A percentile compares a stretch with the other conserved stretches of the same genome.
These are phyloP conservation scores for Pigoraptor vietnamica DNA, from an alignment of 78 protist genomes.

Conservation along the genomic window DNA sequence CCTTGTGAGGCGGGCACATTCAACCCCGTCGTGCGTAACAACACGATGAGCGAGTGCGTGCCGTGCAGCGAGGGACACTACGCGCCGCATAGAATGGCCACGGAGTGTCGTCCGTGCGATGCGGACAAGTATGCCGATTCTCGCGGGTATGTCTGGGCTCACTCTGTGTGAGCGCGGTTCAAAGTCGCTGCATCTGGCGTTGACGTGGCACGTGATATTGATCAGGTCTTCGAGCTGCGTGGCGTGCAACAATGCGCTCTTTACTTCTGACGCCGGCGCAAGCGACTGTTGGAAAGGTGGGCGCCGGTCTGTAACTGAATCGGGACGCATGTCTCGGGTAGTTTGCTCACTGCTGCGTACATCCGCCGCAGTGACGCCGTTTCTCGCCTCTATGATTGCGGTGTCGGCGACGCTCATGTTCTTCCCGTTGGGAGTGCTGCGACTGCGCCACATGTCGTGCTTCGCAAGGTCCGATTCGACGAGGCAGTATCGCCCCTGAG, in stretches of 20 bases:
- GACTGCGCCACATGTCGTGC: not conserved
- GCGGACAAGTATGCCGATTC: not conserved
- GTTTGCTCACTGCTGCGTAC: not conserved
- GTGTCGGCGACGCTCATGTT: not conserved
- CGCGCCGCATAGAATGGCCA: not conserved
- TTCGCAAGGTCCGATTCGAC: too few relatives aligned
- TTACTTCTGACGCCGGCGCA: not conserved
- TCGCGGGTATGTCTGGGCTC: not conserved
- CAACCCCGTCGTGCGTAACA: not conserved
- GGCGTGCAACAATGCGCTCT: not conserved
- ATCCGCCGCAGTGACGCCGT: not conserved
- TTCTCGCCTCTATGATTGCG: not conserved
- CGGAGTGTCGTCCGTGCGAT: not conserved
- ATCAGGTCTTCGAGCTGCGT: not conserved
- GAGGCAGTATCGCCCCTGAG: not conserved
- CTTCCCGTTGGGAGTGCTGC: not conserved
- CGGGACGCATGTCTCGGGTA: not conserved
- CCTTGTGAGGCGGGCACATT: not conserved
- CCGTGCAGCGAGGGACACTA: not conserved
- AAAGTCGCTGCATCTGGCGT: not conserved
- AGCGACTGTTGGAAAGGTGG: not conserved
- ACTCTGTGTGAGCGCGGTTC: too few relatives aligned
- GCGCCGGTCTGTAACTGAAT: not conserved
- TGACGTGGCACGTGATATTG: not conserved
- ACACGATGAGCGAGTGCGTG: not conserved